These are phyloP conservation scores for Schizothecium vesticola DNA, from an alignment of 495 filamentous ascomycete genomes.

Conservation along the genomic window DNA sequence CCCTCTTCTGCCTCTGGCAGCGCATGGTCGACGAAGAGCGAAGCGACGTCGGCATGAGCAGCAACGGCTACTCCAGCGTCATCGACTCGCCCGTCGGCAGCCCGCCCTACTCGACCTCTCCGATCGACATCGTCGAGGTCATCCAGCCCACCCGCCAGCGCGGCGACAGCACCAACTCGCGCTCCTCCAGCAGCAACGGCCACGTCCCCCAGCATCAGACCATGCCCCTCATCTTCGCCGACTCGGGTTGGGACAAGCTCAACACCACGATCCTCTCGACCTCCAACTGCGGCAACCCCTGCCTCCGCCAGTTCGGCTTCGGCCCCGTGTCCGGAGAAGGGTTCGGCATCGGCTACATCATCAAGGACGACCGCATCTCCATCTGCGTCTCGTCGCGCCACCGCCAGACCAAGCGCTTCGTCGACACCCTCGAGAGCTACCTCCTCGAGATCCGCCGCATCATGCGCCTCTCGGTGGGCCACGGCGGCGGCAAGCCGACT, in stretches of 20 bases:
- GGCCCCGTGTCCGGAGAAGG: conserved; percentile 91
- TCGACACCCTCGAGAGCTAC: conserved; percentile 85
- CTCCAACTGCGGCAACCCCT: conserved; percentile 98
- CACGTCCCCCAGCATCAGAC: conserved; percentile 20
- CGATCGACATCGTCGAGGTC: conserved; percentile 8
- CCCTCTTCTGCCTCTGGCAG: conserved; percentile 93
- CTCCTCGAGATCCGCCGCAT: conserved; percentile 84
- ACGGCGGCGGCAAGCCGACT: conserved; percentile 42
- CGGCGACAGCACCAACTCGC: conserved; percentile 33
- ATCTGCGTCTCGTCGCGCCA: conserved; percentile 93
- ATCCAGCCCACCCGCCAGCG: conserved; percentile 30
- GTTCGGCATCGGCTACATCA: conserved; percentile 97
- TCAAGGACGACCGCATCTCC: conserved; percentile 89
- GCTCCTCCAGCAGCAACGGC: conserved; percentile 27
- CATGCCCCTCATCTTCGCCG: conserved; percentile 76
- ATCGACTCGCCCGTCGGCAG: conserved; percentile 50
- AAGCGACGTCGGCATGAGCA: conserved; percentile 46
- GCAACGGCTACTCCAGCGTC: conserved; percentile 55
- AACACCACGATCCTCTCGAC: conserved; percentile 94
- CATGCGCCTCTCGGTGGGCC: conserved; percentile 52
- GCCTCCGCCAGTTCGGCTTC: conserved; percentile 94
- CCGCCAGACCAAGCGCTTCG: conserved; percentile 81
- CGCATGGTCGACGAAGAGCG: conserved; percentile 72
- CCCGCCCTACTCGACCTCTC: conserved; percentile 35
- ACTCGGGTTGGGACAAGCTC: conserved; percentile 86